phyloP scores from a whole-genome alignment of 2,329 filamentous ascomycete species.

The Claviceps paspali region DNA sequence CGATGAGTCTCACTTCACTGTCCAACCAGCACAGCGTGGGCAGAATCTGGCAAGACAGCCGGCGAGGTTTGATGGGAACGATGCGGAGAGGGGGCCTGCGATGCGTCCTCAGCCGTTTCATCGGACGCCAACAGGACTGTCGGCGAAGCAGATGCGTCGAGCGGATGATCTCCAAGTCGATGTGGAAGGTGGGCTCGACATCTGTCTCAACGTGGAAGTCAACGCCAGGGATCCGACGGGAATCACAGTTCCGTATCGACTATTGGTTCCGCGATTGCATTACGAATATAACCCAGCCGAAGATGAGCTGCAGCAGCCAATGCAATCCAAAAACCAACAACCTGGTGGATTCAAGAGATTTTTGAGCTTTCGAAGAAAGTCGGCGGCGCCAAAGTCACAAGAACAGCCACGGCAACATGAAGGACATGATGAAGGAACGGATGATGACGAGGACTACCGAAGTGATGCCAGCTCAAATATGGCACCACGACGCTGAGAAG shows the following conservation, averaged over 20 bases:
- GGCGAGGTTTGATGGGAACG: slow-evolving; percentile 11
- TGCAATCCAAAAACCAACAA: slow-evolving; percentile 12
- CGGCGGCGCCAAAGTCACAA: slow-evolving; percentile 8
- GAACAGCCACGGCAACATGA: slow-evolving; percentile 4
- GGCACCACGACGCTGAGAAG: slow-evolving; percentile 3
- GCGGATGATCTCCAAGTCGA: slow-evolving; percentile 47
- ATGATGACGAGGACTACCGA: slow-evolving; percentile 10
- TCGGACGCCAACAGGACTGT: slow-evolving; percentile 55
- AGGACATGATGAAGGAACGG: slow-evolving; percentile 12
- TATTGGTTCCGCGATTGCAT: slow-evolving; percentile 68
- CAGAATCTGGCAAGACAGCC: slow-evolving; percentile 16
- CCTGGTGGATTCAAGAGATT: slow-evolving; percentile 28
- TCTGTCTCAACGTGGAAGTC: slow-evolving; percentile 81
- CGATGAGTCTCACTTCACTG: slow-evolving; percentile 43
- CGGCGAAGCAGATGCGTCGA: slow-evolving; percentile 43
- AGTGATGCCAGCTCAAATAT: slow-evolving; percentile 6
- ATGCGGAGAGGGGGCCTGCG: slow-evolving; percentile 8
- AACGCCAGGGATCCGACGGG: slow-evolving; percentile 73
- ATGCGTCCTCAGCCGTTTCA: slow-evolving; percentile 34
- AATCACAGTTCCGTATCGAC: slow-evolving; percentile 71
- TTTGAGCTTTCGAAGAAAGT: slow-evolving; percentile 28
- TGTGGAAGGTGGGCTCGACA: slow-evolving; percentile 69
- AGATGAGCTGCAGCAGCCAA: slow-evolving; percentile 14
- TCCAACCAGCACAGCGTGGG: slow-evolving; percentile 19
- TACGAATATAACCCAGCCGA: slow-evolving; percentile 36